A percentile compares a stretch with the other conserved stretches of the same genome.
These are phyloP conservation scores for Hymenoscyphus linearis DNA, from an alignment of 2,329 filamentous ascomycete genomes.

Conservation along the genomic window DNA sequence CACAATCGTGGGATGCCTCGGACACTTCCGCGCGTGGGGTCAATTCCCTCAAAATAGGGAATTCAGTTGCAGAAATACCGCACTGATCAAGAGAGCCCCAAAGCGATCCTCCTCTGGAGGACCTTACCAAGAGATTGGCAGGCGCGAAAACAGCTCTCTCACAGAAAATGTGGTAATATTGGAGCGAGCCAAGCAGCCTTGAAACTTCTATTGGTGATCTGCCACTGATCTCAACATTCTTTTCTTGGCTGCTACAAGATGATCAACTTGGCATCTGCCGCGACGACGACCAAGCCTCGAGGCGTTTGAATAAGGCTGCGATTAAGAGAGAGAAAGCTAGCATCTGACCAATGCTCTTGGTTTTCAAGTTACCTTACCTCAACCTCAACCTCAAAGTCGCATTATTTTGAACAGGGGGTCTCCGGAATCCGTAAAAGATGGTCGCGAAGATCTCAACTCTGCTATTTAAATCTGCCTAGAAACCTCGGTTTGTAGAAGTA, in stretches of 20 bases:
- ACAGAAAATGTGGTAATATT: neutral
- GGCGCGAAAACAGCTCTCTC: neutral
- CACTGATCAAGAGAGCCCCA: neutral
- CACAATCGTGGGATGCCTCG: neutral
- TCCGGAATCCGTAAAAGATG: neutral
- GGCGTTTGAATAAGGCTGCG: neutral
- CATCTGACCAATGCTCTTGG: neutral
- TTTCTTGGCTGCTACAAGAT: neutral
- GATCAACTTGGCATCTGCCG: neutral
- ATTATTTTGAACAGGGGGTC: neutral
- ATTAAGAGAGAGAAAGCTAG: neutral
- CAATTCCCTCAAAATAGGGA: neutral
- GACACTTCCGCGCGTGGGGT: constrained; percentile 1
- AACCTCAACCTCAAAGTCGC: neutral
- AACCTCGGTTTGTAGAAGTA: neutral
- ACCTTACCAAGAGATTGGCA: neutral
- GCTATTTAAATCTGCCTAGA: neutral
- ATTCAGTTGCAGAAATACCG: neutral
- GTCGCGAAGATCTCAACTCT: neutral
- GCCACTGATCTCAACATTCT: neutral
- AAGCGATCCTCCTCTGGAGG: neutral
- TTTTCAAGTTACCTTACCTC: neutral
- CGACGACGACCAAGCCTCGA: neutral
- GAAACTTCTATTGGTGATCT: neutral
- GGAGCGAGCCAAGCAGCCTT: neutral